These are phyloP conservation scores for Polyplosphaeria fusca DNA, from an alignment of 495 filamentous ascomycete species.

Conservation along the genomic window DNA sequence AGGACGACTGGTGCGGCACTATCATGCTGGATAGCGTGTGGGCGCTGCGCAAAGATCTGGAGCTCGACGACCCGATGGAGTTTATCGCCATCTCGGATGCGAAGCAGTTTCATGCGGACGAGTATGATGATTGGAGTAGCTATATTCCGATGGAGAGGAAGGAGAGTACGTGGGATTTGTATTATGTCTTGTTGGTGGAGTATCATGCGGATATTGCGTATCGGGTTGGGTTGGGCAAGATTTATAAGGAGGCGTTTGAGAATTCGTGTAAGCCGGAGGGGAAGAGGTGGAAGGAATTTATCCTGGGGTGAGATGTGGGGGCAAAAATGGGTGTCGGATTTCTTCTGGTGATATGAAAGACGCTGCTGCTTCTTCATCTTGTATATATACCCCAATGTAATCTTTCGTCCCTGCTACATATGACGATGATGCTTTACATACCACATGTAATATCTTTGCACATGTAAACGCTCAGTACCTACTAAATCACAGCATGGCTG, in stretches of 20 bases:
- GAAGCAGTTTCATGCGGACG: conserved; percentile 35
- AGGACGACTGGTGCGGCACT: conserved; percentile 33
- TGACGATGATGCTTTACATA: too few species aligned
- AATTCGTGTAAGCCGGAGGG: not conserved
- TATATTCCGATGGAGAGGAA: conserved; percentile 36
- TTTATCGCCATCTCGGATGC: conserved; percentile 43
- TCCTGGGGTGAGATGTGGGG: conserved; percentile 2
- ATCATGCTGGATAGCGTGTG: conserved; percentile 27
- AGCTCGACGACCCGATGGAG: conserved; percentile 1
- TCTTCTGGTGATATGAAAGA: too few species aligned
- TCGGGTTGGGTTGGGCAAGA: conserved; percentile 35
- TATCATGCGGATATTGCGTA: conserved; percentile 15
- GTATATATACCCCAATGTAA: too few species aligned
- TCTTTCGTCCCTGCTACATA: too few species aligned
- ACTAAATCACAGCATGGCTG: too few species aligned
- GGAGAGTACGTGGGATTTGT: conserved; percentile 34
- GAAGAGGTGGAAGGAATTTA: conserved; percentile 23
- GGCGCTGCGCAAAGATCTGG: conserved; percentile 7
- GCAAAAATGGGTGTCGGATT: not conserved
- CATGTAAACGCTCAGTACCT: too few species aligned
- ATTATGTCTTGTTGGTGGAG: conserved; percentile 34
- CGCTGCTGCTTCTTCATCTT: too few species aligned
- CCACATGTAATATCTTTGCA: too few species aligned
- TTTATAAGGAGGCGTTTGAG: conserved; percentile 33
- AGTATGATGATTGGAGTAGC: conserved; percentile 38